phyloP scores from a whole-genome alignment of 345 rosid genomes.

The Citropsis articulata region DNA sequence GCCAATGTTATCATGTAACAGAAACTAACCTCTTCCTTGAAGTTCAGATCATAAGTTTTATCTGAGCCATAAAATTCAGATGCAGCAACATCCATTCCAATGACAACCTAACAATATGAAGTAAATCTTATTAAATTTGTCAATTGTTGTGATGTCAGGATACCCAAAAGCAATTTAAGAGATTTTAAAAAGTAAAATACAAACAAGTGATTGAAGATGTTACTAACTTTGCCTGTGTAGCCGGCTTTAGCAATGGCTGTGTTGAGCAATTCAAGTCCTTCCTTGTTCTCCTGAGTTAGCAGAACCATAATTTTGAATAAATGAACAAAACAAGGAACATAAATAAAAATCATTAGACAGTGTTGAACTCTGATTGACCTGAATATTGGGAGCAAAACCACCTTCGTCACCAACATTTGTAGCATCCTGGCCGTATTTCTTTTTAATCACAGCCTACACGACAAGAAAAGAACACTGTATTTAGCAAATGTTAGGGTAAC shows the following conservation, averaged over 20 bases:
- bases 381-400: slow-evolving; percentile 97
- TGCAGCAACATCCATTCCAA: slow-evolving; percentile 99
- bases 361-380: slow-evolving; percentile 32
- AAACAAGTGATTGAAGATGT: background rate
- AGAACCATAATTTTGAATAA: background rate
- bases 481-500: background rate
- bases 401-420: slow-evolving; percentile 99
- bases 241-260: slow-evolving; percentile 94
- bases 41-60: slow-evolving; percentile 82
- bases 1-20: background rate
- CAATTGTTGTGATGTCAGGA: background rate
- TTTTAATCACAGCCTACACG: slow-evolving; percentile 66
- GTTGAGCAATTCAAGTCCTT: slow-evolving; percentile 93
- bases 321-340: background rate
- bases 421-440: slow-evolving; percentile 99
- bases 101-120: slow-evolving; percentile 67
- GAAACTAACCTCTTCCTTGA: slow-evolving; percentile 67
- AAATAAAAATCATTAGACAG: background rate
- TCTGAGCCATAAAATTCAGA: slow-evolving; percentile 84
- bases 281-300: slow-evolving; percentile 81
- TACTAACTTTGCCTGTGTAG: slow-evolving; percentile 76
- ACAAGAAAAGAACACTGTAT: background rate
- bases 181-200: background rate
- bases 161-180: background rate
- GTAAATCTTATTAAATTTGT: background rate